Conservation (phyloP, 2,329 filamentous ascomycete genomes). For the Colletotrichum tabaci region DNA sequence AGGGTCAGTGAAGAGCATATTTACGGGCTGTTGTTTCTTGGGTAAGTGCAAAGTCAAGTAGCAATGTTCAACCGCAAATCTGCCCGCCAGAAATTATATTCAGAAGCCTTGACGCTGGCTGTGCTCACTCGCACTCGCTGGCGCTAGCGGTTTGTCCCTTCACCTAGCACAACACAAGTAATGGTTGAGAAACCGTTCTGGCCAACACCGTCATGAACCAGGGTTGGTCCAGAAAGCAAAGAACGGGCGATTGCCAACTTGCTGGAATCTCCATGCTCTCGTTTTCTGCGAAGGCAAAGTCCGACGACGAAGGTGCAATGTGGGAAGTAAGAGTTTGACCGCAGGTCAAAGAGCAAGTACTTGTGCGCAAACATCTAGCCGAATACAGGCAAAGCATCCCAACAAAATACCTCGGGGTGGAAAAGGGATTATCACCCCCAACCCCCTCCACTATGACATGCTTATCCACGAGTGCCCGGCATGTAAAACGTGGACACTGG, state of each 20-base stretch:
- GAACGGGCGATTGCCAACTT: neutral
- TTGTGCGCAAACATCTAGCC: neutral
- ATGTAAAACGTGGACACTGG: neutral
- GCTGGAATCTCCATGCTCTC: slow-evolving; percentile 11
- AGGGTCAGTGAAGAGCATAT: no score
- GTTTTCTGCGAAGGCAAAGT: neutral
- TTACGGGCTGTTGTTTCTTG: no score
- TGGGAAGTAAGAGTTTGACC: neutral
- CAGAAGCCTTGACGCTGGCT: neutral
- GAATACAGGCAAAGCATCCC: slow-evolving; percentile 2
- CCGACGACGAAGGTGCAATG: neutral
- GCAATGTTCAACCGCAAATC: neutral
- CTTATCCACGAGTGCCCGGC: slow-evolving; percentile 9
- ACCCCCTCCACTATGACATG: slow-evolving; percentile 10
- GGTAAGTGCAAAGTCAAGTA: neutral
- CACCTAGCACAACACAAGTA: neutral
- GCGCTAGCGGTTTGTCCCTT: neutral
- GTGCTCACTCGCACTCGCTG: slow-evolving; percentile 2
- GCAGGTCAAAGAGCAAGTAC: neutral
- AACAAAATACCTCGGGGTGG: neutral
- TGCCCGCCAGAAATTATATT: neutral
- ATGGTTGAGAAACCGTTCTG: neutral
- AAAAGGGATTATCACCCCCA: no score
- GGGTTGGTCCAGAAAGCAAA: neutral
- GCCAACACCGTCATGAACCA: neutral